Evolutionary conservation across 345 rosid genomes (phyloP).

Genomic region (Eucalyptus marginata): DNA sequence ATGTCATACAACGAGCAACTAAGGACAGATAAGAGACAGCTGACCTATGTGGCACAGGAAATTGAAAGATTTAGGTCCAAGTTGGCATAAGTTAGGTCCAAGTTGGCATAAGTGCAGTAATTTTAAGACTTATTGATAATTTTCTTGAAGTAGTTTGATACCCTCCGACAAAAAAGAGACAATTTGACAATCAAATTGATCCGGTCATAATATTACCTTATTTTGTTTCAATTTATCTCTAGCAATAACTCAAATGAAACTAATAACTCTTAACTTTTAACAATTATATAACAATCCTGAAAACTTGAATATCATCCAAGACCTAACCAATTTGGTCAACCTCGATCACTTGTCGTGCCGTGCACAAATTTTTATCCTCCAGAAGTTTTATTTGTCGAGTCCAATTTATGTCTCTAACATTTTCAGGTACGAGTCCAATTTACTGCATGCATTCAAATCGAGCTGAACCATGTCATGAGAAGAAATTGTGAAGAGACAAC

Average conservation of each 20-base stretch:
- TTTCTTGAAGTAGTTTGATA: neutral
- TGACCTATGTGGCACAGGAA: rapidly evolving
- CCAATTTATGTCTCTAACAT: neutral
- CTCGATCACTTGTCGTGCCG: neutral
- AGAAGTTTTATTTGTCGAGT: neutral
- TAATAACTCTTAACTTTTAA: neutral
- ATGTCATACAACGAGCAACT: neutral
- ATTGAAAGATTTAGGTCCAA: too few species aligned
- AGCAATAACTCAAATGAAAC: neutral
- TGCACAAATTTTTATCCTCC: neutral
- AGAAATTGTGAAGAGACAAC: neutral
- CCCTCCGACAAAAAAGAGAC: neutral
- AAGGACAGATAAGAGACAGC: neutral
- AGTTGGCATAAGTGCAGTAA: rapidly evolving
- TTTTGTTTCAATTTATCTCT: neutral
- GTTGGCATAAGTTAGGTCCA: rapidly evolving
- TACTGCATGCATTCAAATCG: neutral
- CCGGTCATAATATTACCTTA: neutral
- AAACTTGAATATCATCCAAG: neutral
- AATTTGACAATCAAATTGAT: neutral
- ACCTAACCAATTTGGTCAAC: neutral
- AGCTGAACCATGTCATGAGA: neutral
- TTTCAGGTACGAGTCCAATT: neutral
- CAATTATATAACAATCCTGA: rapidly evolving
- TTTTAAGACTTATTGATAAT: neutral